Conservation (phyloP, 176 grass and related monocot species). For the Cenchrus americanus region DNA sequence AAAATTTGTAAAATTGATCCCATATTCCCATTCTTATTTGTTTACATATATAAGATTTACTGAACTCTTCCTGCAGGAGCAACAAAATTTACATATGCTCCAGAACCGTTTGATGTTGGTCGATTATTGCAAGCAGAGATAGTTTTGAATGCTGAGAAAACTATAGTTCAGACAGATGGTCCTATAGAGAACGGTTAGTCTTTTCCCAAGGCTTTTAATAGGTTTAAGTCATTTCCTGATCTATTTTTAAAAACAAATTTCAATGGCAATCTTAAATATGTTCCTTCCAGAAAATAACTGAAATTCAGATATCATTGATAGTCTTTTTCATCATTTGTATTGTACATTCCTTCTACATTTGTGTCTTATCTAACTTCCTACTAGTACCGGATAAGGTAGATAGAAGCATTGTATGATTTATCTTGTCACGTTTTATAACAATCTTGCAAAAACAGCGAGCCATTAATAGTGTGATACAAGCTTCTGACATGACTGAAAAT, state of each 20-base stretch:
- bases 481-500: constrained; percentile 4
- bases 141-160: constrained; percentile 55
- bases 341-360: background rate
- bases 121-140: constrained; percentile 85
- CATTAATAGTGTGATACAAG: constrained; percentile 23
- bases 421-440: constrained; percentile 23
- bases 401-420: constrained; percentile 18
- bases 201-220: constrained; percentile 7
- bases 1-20: background rate
- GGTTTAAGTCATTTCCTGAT: background rate
- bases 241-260: constrained; percentile 11
- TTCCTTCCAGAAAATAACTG: constrained; percentile 32
- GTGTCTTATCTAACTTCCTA: background rate
- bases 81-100: constrained; percentile 81
- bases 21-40: background rate
- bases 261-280: background rate
- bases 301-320: background rate
- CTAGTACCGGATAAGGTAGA: background rate
- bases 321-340: background rate
- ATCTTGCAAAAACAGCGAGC: background rate
- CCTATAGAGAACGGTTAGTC: constrained; percentile 82
- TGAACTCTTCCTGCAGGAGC: constrained; percentile 66
- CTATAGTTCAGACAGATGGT: constrained; percentile 57
- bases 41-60: background rate
- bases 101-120: constrained; percentile 92